These are phyloP conservation scores for Aureobasidium sp. DNA, from an alignment of 2,329 filamentous ascomycete genomes.

Conservation along the genomic window DNA sequence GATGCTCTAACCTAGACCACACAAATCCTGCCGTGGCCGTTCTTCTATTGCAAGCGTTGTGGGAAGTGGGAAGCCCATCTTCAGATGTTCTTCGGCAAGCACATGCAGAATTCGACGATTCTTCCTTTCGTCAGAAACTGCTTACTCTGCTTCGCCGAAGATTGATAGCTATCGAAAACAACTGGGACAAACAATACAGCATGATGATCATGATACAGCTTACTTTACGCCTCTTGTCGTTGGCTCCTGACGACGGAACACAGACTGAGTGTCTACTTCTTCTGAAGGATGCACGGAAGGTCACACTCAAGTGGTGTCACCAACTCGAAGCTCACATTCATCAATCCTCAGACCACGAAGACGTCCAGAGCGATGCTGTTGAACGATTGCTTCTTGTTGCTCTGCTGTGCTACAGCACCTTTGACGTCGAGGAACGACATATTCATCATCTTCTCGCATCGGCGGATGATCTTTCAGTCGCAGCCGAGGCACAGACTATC, in stretches of 20 bases:
- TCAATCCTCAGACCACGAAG: slow-evolving; percentile 31
- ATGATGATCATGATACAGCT: slow-evolving; percentile 55
- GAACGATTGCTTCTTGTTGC: slow-evolving; percentile 47
- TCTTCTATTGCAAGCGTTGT: slow-evolving; percentile 46
- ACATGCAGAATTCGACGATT: slow-evolving; percentile 47
- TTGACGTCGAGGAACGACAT: slow-evolving; percentile 26
- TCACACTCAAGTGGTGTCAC: slow-evolving; percentile 46
- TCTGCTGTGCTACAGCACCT: slow-evolving; percentile 49
- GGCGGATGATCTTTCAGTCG: slow-evolving; percentile 22
- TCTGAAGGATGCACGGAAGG: slow-evolving; percentile 37
- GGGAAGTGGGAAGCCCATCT: slow-evolving; percentile 49
- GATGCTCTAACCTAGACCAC: slow-evolving; percentile 53
- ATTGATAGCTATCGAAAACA: slow-evolving; percentile 43
- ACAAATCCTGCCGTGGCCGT: slow-evolving; percentile 45
- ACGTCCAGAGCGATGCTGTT: slow-evolving; percentile 32
- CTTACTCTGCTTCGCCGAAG: slow-evolving; percentile 42
- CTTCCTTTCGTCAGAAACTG: slow-evolving; percentile 43
- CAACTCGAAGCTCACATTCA: slow-evolving; percentile 42
- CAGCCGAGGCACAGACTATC: slow-evolving; percentile 36
- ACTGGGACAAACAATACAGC: slow-evolving; percentile 52
- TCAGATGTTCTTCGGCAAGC: slow-evolving; percentile 35
- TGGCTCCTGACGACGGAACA: slow-evolving; percentile 15
- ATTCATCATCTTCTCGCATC: slow-evolving; percentile 19
- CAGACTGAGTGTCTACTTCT: slow-evolving; percentile 14
- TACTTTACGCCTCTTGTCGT: slow-evolving; percentile 17